These are phyloP conservation scores for Curvularia sp. DNA, from an alignment of 2,329 filamentous ascomycete genomes.

Conservation along the genomic window DNA sequence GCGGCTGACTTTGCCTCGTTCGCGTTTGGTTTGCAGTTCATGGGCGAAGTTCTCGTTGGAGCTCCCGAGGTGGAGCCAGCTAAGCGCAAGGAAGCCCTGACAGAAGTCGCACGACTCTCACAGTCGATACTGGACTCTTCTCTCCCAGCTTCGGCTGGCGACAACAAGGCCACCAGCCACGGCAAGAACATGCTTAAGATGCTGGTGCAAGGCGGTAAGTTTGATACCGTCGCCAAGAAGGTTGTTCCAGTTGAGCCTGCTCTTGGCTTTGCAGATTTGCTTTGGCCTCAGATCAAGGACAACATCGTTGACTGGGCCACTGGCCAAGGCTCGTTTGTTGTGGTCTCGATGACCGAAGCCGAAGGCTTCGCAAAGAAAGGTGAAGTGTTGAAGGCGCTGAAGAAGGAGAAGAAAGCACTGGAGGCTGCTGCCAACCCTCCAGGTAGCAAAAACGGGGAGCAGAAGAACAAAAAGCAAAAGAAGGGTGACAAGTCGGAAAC, in stretches of 20 bases:
- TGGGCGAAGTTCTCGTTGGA: constrained; percentile 81
- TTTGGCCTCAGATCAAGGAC: constrained; percentile 83
- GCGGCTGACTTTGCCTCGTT: constrained; percentile 74
- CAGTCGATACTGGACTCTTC: constrained; percentile 45
- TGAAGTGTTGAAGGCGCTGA: constrained; percentile 73
- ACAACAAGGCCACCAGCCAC: constrained; percentile 61
- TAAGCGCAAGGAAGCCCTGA: constrained; percentile 64
- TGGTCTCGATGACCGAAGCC: constrained; percentile 81
- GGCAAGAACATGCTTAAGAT: constrained; percentile 89
- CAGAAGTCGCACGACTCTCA: constrained; percentile 64
- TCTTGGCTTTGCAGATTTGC: constrained; percentile 77
- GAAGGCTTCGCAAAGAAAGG: constrained; percentile 70
- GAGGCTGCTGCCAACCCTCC: constrained; percentile 68
- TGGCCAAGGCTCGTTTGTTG: constrained; percentile 83
- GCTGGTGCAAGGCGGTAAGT: constrained; percentile 87
- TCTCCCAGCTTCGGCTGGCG: constrained; percentile 40
- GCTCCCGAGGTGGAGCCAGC: constrained; percentile 74
- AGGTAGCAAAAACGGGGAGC: constrained; percentile 45
- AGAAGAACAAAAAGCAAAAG: constrained; percentile 45
- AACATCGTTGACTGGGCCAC: constrained; percentile 84
- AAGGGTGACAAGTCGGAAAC: constrained; percentile 51
- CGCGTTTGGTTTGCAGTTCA: constrained; percentile 85
- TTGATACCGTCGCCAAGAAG: constrained; percentile 74
- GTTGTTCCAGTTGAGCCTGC: constrained; percentile 76
- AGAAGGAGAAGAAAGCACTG: constrained; percentile 74